Conservation (phyloP, 2,329 filamentous ascomycete genomes). For the Periconia sp. region DNA sequence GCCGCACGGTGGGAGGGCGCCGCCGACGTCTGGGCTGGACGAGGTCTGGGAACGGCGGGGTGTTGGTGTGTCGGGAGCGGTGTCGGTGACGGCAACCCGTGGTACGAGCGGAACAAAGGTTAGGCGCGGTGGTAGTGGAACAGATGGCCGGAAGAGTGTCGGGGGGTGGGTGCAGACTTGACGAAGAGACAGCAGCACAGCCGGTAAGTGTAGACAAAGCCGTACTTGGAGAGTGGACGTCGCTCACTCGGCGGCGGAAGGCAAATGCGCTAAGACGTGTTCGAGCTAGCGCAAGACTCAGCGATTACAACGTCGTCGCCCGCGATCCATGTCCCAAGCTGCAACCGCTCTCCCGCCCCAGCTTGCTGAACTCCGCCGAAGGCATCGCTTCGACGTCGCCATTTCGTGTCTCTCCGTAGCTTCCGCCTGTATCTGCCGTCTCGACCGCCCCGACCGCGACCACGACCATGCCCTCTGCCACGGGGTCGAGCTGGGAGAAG, state of each 20-base stretch:
- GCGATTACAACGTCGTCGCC: constrained; percentile 1
- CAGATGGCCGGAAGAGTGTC: constrained; percentile 24
- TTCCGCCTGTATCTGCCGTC: no score
- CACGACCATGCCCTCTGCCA: constrained; percentile 84
- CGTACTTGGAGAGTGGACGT: no score
- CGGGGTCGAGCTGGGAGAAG: constrained; percentile 96
- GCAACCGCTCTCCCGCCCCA: no score
- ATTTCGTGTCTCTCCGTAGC: no score
- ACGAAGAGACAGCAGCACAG: constrained; percentile 27
- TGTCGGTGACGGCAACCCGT: constrained; percentile 20
- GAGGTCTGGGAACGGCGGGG: constrained; percentile 26
- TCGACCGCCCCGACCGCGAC: no score
- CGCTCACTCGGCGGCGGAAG: not conserved
- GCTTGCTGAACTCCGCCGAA: no score
- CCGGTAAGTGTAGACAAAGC: constrained; percentile 25
- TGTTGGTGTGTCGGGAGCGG: constrained; percentile 32
- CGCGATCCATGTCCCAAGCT: no score
- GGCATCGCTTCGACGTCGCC: no score
- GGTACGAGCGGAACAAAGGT: constrained; percentile 11
- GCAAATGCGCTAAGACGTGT: not conserved
- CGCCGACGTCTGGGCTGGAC: constrained; percentile 37
- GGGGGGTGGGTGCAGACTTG: constrained; percentile 28
- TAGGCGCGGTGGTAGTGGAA: constrained; percentile 10
- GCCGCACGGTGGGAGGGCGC: constrained; percentile 25
- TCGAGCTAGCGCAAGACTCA: constrained; percentile 6